Base-by-base conservation (phyloP, 75 land plant species). In the Chamaecyparis obtusa region DNA sequence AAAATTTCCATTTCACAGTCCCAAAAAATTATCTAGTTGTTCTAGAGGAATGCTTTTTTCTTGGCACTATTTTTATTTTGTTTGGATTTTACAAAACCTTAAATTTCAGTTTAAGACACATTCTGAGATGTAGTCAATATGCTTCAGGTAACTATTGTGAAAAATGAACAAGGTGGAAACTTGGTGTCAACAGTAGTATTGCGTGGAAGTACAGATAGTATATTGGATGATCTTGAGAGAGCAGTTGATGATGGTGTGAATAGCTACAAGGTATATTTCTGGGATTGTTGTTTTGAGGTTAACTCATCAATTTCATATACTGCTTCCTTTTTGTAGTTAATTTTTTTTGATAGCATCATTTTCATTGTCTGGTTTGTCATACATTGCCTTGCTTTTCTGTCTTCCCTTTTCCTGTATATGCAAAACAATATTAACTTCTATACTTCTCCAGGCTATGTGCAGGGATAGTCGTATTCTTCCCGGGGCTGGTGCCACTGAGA, bases 191-290 rank as follows among this genome's bases (percentile, higher is more conserved):
- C 99, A 21, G 90, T 98, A n/a, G 97, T 97, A 49, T 83, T 98
- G 36, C 92, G 99, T 74, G 99, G 96, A 80, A 98, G 99, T 88
- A 97, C 99, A 54, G 99, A 98, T 84, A 98, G 99, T 85, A 93
- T 97, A 67, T 86, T 98, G 85, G 99, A 98, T 93, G 99, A 98
- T 54, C 94, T 98, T 91, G 99, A 98, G 90, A 93, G 99, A 85
- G 99, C 99, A 48, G 95, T 98, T 75, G 99, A 98, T 91, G 99
- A 98, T 92, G 99, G 99, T 49, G 99, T 98, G 17, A 98, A 98
- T 89, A 92, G 94, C 33, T 98, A 94, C 90, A 98, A 98, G 95
- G 97, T 95, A 85, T 77, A 44, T 41, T 64, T 83, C 39, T 44
- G 83, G 46, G 82, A 37, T 17, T 75, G 64, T 79, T n/a, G 82